phyloP scores from a whole-genome alignment of 495 filamentous ascomycete genomes.

The Neurospora sp. region DNA sequence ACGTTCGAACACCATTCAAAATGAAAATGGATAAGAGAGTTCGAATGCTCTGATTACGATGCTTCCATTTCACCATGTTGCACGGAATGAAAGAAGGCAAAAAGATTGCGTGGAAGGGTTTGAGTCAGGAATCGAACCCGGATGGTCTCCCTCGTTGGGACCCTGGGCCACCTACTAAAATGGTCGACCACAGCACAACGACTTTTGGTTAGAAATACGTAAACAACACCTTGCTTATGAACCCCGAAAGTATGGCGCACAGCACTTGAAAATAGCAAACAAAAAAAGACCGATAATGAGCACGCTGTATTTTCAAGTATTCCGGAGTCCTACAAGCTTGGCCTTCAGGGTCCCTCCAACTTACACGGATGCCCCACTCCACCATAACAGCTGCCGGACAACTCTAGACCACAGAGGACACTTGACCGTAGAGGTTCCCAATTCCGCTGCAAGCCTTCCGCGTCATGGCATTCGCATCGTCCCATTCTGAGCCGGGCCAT shows the following conservation, averaged over 20 bases:
- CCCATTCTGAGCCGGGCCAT: not conserved
- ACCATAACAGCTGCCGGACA: not conserved
- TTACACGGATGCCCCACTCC: not conserved
- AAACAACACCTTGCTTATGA: not conserved
- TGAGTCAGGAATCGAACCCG: not conserved
- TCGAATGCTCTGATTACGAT: not conserved
- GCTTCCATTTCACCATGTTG: not conserved
- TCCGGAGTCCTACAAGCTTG: no score
- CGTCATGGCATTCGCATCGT: not conserved
- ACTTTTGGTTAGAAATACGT: not conserved
- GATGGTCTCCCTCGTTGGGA: not conserved
- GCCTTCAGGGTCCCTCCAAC: not conserved
- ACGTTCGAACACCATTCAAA: not conserved
- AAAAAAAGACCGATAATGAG: no score
- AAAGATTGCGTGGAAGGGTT: not conserved
- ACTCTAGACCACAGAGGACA: not conserved
- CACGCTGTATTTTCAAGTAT: no score
- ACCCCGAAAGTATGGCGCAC: not conserved
- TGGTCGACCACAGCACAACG: not conserved
- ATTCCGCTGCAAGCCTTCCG: not conserved
- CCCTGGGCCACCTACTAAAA: no score
- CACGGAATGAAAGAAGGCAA: not conserved
- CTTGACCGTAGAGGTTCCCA: not conserved
- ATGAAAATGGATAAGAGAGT: not conserved
- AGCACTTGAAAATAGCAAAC: not conserved